Conservation (phyloP, 345 rosid species). For the Iberis pinnata region DNA sequence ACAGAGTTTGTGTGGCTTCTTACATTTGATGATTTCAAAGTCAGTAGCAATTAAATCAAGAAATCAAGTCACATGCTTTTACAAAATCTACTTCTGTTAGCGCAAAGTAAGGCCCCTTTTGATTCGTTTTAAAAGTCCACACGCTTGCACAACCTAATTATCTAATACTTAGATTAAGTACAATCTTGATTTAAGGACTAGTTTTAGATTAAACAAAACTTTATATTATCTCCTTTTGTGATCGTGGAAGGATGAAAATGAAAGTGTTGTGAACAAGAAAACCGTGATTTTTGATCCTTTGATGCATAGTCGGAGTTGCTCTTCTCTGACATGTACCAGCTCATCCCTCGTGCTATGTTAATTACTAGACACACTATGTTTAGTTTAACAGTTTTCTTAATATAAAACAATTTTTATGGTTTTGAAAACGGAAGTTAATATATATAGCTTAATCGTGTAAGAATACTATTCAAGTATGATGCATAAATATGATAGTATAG, state of each 20-base stretch:
- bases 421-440: neutral
- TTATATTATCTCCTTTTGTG: neutral
- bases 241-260: conserved; percentile 20
- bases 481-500: no score
- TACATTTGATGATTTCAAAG: conserved; percentile 4
- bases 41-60: conserved; percentile 15
- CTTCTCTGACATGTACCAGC: conserved; percentile 32
- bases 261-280: conserved; percentile 27
- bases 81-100: conserved; percentile 16
- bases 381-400: neutral
- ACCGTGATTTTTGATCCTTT: conserved; percentile 27
- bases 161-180: conserved; percentile 12
- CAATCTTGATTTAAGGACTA: conserved; percentile 4
- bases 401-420: neutral
- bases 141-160: conserved; percentile 30
- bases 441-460: neutral
- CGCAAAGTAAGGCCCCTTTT: conserved; percentile 23
- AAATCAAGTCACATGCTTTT: conserved; percentile 27
- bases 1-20: conserved; percentile 14
- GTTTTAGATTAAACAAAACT: neutral
- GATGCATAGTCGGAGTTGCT: conserved; percentile 22
- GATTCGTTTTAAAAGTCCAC: conserved; percentile 26
- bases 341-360: conserved; percentile 28
- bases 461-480: no score
- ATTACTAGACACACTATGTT: conserved; percentile 22